phyloP scores from a whole-genome alignment of 352 stramenopile species.

The Aphanomyces astaci region DNA sequence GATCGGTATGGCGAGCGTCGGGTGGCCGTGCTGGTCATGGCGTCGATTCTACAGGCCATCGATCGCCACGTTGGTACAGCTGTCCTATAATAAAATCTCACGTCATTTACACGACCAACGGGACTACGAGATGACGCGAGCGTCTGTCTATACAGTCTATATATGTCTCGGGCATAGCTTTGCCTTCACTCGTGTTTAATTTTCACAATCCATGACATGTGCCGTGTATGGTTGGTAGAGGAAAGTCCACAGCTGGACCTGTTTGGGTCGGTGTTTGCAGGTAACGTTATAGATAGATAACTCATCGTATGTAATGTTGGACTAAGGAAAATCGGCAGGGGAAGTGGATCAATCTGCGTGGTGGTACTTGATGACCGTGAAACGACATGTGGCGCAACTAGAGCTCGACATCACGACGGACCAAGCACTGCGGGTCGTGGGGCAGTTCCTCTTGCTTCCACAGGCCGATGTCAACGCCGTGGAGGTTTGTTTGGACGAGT shows the following conservation, averaged over 20 bases:
- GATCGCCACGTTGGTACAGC: not conserved
- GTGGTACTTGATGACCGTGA: constrained; percentile 20
- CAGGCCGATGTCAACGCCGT: not conserved
- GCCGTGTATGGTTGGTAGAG: not conserved
- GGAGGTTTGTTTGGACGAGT: not conserved
- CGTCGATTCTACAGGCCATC: constrained; percentile 4
- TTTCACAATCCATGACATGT: too few species aligned
- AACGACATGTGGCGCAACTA: not conserved
- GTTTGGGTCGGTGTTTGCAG: constrained; percentile 16
- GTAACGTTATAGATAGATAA: not conserved
- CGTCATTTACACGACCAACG: not conserved
- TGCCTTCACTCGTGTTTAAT: too few species aligned
- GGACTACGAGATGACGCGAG: too few species aligned
- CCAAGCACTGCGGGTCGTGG: constrained; percentile 2
- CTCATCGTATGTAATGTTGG: too few species aligned
- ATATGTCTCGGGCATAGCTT: too few species aligned
- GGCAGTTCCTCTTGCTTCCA: not conserved
- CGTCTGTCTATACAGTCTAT: too few species aligned
- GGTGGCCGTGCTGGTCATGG: not conserved
- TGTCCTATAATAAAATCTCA: not conserved
- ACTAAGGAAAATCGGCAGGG: not conserved
- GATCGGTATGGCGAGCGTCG: constrained; percentile 21
- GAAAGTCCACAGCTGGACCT: constrained; percentile 14
- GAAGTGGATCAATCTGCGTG: constrained; percentile 16
- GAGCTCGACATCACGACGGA: constrained; percentile 18